Evolutionary conservation across 306 rosid genomes (phyloP).

Genomic region (Aeschynomene evenia): DNA sequence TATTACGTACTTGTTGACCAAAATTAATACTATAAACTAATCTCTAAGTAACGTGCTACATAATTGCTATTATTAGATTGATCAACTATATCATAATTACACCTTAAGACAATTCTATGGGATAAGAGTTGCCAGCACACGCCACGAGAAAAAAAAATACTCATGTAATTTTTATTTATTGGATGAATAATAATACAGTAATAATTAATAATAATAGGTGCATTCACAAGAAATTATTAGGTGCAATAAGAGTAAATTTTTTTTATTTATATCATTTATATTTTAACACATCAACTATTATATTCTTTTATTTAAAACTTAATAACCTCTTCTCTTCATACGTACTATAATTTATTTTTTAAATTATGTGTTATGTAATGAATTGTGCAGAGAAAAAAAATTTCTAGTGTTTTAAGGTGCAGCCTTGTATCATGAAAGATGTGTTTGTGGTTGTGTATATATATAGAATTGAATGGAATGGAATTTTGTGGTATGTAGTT

Average conservation of each 20-base stretch:
- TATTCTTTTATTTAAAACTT: too few species aligned
- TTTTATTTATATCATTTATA: too few species aligned
- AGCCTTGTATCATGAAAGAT: not conserved
- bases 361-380: too few species aligned
- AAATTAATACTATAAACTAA: not conserved
- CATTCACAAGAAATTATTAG: too few species aligned
- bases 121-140: not conserved
- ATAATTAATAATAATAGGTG: too few species aligned
- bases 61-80: not conserved
- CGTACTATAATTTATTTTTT: too few species aligned
- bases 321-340: too few species aligned
- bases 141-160: not conserved
- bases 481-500: slow-evolving; percentile 1
- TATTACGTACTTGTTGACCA: not conserved
- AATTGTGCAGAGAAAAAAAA: too few species aligned
- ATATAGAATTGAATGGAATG: not conserved
- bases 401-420: not conserved
- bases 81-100: not conserved
- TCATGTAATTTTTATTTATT: too few species aligned
- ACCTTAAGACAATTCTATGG: not conserved
- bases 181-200: too few species aligned
- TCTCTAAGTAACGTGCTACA: not conserved
- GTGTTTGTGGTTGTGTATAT: slow-evolving; percentile 19
- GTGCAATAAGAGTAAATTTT: too few species aligned
- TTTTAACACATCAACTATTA: too few species aligned